A percentile compares a stretch with the other conserved stretches of the same genome.
Conservation (phyloP, 140 eudicot species). For the Anethum foeniculum region DNA sequence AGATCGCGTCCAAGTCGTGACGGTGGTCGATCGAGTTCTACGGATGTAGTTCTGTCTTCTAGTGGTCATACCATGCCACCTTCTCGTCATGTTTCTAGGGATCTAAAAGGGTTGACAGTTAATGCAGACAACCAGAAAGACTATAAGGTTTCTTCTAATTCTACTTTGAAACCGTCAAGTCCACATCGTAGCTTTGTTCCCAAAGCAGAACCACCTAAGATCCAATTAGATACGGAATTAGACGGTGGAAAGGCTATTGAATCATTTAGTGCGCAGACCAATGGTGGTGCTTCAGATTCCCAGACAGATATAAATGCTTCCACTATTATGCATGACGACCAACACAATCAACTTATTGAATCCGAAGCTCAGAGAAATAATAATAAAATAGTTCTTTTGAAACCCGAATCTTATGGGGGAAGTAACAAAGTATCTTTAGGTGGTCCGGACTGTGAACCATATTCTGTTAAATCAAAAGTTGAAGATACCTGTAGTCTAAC, state of each 20-base stretch:
- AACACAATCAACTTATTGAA: constrained; percentile 22
- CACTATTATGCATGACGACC: constrained; percentile 28
- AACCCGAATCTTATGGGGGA: constrained; percentile 26
- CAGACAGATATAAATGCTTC: constrained; percentile 26
- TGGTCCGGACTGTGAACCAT: constrained; percentile 34
- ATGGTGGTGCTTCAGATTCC: constrained; percentile 25
- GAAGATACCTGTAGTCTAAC: constrained; percentile 26
- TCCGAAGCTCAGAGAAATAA: constrained; percentile 30
- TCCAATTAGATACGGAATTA: constrained; percentile 37
- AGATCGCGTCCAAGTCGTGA: constrained; percentile 86
- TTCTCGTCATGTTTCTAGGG: constrained; percentile 46
- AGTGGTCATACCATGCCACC: constrained; percentile 30
- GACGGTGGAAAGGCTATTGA: constrained; percentile 41
- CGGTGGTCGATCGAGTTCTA: constrained; percentile 48
- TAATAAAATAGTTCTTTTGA: constrained; percentile 17
- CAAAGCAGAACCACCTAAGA: constrained; percentile 24
- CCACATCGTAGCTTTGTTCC: constrained; percentile 28
- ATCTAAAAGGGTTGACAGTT: constrained; percentile 31
- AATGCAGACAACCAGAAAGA: constrained; percentile 37
- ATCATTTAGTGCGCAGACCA: constrained; percentile 32
- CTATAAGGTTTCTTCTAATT: constrained; percentile 19
- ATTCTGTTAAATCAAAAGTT: constrained; percentile 18
- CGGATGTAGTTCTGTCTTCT: constrained; percentile 38
- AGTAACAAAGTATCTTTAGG: constrained; percentile 29
- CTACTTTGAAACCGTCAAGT: constrained; percentile 32